phyloP scores from a whole-genome alignment of 2,329 filamentous ascomycete genomes.

The Colletotrichum ledebouriae region DNA sequence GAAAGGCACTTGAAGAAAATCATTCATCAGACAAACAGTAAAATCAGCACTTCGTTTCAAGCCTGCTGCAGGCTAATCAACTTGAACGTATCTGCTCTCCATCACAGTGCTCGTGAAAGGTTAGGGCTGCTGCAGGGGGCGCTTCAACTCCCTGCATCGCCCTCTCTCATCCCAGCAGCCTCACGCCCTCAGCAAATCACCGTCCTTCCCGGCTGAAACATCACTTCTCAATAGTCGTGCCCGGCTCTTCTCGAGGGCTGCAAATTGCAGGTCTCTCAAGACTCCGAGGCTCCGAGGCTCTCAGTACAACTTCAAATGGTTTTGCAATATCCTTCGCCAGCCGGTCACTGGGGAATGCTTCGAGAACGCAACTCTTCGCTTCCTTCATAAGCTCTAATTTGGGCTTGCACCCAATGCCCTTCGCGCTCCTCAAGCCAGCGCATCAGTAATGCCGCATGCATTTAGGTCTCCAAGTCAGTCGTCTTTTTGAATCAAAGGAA shows the following conservation, averaged over 20 bases:
- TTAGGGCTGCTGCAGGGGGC: constrained; percentile 35
- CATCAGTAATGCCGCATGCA: constrained; percentile 2
- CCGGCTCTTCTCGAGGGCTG: neutral
- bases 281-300: neutral
- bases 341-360: constrained; percentile 17
- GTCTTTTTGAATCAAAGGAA: constrained; percentile 21
- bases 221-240: neutral
- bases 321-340: neutral
- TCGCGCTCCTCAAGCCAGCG: constrained; percentile 1
- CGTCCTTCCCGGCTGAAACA: neutral
- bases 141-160: constrained; percentile 25
- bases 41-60: constrained; percentile 34
- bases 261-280: constrained; percentile 12
- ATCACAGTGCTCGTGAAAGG: constrained; percentile 18
- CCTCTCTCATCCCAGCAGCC: constrained; percentile 9
- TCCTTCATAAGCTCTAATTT: constrained; percentile 19
- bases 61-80: constrained; percentile 38
- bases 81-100: constrained; percentile 5
- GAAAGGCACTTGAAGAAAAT: neutral
- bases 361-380: constrained; percentile 23
- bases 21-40: constrained; percentile 35
- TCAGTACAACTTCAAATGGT: neutral
- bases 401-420: neutral
- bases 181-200: constrained; percentile 15
- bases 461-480: neutral